Base-by-base conservation (phyloP, 148 eudicot genomes). In the Amaranthus cruentus region DNA sequence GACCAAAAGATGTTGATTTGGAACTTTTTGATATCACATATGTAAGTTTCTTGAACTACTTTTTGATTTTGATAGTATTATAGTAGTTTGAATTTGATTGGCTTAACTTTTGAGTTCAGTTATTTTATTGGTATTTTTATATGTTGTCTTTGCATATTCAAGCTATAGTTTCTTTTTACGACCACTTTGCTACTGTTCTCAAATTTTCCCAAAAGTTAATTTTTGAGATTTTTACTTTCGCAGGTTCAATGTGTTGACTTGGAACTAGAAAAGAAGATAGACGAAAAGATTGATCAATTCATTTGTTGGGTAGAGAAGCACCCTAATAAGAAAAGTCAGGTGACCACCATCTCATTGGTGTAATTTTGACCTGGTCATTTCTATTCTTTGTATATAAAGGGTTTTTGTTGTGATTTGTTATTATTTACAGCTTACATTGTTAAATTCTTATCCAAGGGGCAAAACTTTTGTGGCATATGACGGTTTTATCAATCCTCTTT, bases 241-340 rank as follows among this genome's bases (percentile, higher is more conserved):
- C 59, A 91, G 98, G 97, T 91, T 54, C 97, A 95, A 80, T 95
- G 97, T 80, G 99, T 93, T 64, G 97, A 90, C 61, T 75, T 73
- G 51, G 99, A 90, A 61, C 85, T 95, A 79, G 99, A 95, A 68
- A 91, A 87, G 84, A 95, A 90, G 85, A 84, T 95, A 62, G 96
- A 95, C 70, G 99, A 91, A 79, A 95, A 91, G 88, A 90, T 95
- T 80, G 91, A 88, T 38, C 99, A 90, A 75, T 91, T 95, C 84
- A 85, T 91, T 55, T 85, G 79, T 57, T 88, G 87, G 87, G 99
- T 91, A 58, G 99, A 95, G 77, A 95, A 95, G 79, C 92, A 95
- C 83, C 97, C 97, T 9, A 91, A 91, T 82, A 95, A 91, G 89
- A 95, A 95, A 82, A 91, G 89, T 78, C 99, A 95, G 97, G 99